A percentile compares a stretch with the other conserved stretches of the same genome.
Evolutionary conservation across 2,329 filamentous ascomycete genomes (phyloP).

Genomic region (Metarhizium guizhouense): DNA sequence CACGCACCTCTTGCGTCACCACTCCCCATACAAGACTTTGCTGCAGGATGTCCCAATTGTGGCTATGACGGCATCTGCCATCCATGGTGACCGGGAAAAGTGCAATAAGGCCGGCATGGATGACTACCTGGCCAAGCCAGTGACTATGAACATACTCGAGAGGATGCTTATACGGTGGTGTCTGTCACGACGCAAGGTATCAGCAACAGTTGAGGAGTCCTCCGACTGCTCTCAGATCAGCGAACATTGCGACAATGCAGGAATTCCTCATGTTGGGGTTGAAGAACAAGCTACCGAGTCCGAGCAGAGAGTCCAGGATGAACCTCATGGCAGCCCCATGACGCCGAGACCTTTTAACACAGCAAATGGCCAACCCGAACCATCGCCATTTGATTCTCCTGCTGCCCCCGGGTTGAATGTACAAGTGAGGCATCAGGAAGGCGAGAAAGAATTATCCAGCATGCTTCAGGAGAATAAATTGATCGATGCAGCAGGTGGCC

Average conservation of each 20-base stretch:
- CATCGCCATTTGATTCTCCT: slow-evolving; percentile 32
- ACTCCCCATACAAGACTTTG: slow-evolving; percentile 52
- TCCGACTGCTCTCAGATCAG: slow-evolving; percentile 39
- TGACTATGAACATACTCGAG: slow-evolving; percentile 59
- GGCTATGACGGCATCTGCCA: slow-evolving; percentile 74
- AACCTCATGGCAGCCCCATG: slow-evolving; percentile 21
- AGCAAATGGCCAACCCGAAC: slow-evolving; percentile 26
- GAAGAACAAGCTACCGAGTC: slow-evolving; percentile 16
- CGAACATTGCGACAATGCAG: slow-evolving; percentile 33
- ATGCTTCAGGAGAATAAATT: slow-evolving; percentile 38
- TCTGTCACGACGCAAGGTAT: slow-evolving; percentile 21
- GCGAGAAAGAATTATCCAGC: slow-evolving; percentile 31
- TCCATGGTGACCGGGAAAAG: slow-evolving; percentile 68
- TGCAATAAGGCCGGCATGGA: slow-evolving; percentile 69
- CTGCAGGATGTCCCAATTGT: slow-evolving; percentile 61
- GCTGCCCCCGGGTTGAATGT: slow-evolving; percentile 21
- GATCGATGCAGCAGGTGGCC: slow-evolving; percentile 35
- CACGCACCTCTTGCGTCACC: slow-evolving; percentile 63
- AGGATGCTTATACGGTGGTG: slow-evolving; percentile 65
- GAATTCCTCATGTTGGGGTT: slow-evolving; percentile 28
- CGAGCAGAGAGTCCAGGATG: slow-evolving; percentile 13
- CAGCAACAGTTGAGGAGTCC: slow-evolving; percentile 16
- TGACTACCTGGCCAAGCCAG: slow-evolving; percentile 65
- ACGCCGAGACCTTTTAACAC: slow-evolving; percentile 32
- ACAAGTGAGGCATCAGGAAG: slow-evolving; percentile 24